These are phyloP conservation scores for Ramaria rubella DNA, from an alignment of 768 basidiomycete species.

Conservation along the genomic window DNA sequence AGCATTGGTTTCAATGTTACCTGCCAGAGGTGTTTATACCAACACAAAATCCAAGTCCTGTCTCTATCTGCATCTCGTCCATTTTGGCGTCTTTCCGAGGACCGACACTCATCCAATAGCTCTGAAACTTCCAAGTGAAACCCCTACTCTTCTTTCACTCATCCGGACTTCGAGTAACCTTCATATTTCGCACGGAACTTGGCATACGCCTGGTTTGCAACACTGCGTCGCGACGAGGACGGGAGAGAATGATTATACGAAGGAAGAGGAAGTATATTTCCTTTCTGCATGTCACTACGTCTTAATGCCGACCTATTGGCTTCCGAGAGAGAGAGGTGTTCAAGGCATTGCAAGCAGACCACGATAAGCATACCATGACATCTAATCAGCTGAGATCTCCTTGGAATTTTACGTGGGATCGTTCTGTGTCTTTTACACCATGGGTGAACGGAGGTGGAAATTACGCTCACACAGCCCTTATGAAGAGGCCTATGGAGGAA, in stretches of 20 bases:
- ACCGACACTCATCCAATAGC: too few species aligned
- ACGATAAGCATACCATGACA: neutral
- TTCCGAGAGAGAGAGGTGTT: neutral
- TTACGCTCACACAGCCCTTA: constrained; percentile 27
- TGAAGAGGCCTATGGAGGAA: constrained; percentile 26
- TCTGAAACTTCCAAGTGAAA: neutral
- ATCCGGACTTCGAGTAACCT: constrained; percentile 24
- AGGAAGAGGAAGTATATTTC: neutral
- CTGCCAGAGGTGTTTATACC: too few species aligned
- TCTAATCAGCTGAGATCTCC: neutral
- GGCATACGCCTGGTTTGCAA: constrained; percentile 12
- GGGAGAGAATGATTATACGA: neutral
- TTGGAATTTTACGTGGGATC: too few species aligned
- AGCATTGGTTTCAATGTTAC: too few species aligned
- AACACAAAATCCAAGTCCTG: too few species aligned
- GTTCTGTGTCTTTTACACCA: constrained; percentile 25
- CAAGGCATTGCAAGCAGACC: neutral
- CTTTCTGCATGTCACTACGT: neutral
- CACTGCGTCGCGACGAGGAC: neutral
- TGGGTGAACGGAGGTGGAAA: constrained; percentile 32
- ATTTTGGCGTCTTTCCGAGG: too few species aligned
- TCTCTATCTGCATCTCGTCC: too few species aligned
- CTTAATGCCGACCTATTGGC: neutral
- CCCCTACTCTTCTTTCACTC: constrained; percentile 16
- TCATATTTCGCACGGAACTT: constrained; percentile 20